Conservation (phyloP, 805 yeast species). For the Suhomyces xylopsoci region DNA sequence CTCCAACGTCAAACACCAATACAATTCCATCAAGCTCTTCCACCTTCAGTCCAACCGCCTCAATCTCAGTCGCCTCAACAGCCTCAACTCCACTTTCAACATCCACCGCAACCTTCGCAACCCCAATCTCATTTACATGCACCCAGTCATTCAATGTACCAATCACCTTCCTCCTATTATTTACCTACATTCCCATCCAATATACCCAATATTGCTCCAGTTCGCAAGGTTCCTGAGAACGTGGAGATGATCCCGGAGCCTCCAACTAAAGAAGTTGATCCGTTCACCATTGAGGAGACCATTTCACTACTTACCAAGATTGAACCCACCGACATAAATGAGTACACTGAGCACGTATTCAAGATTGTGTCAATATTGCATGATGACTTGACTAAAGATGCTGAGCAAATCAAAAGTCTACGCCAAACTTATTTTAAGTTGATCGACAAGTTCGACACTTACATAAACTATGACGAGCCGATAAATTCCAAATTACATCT, state of each 20-base stretch:
- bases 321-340: slow-evolving; percentile 28
- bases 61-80: neutral
- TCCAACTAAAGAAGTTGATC: neutral
- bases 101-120: slow-evolving; percentile 6
- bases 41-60: neutral
- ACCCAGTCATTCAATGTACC: slow-evolving; percentile 3
- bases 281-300: slow-evolving; percentile 20
- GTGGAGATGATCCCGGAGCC: neutral
- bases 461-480: slow-evolving; percentile 22
- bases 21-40: slow-evolving; percentile 2
- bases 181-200: neutral
- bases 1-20: slow-evolving; percentile 1
- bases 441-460: slow-evolving; percentile 22
- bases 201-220: slow-evolving; percentile 2
- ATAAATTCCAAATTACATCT: slow-evolving; percentile 29
- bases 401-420: slow-evolving; percentile 16
- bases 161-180: slow-evolving; percentile 1
- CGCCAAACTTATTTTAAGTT: slow-evolving; percentile 23
- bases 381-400: slow-evolving; percentile 11
- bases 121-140: slow-evolving; percentile 8
- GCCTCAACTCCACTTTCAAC: slow-evolving; percentile 4
- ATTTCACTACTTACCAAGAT: slow-evolving; percentile 25
- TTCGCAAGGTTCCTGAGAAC: neutral
- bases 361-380: slow-evolving; percentile 27
- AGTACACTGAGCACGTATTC: slow-evolving; percentile 37